A percentile compares a stretch with the other conserved stretches of the same genome.
Evolutionary conservation across 2,329 filamentous ascomycete species (phyloP).

Genomic region (Diaporthe longicolla): DNA sequence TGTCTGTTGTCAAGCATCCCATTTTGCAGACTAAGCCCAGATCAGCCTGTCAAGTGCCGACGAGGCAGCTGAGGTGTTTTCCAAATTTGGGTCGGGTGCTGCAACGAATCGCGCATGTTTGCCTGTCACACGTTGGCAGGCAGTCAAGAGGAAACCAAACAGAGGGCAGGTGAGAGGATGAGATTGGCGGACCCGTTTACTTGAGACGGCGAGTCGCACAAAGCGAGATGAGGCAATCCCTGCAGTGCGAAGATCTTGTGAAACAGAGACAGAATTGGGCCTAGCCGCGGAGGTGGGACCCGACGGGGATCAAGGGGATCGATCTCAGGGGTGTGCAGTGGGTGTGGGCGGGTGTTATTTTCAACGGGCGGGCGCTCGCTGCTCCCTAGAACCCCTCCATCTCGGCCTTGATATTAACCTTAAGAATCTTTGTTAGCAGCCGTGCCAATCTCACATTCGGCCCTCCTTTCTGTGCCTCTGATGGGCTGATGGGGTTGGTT

Average conservation of each 20-base stretch:
- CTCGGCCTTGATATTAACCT: conserved; percentile 29
- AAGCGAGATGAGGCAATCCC: conserved; percentile 37
- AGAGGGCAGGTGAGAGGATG: background rate
- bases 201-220: conserved; percentile 36
- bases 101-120: conserved; percentile 17
- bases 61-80: background rate
- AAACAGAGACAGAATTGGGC: conserved; percentile 23
- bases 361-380: background rate
- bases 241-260: conserved; percentile 29
- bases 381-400: background rate
- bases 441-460: conserved; percentile 9
- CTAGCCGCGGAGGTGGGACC: conserved; percentile 21
- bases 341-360: background rate
- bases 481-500: background rate
- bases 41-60: conserved; percentile 2
- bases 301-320: too few species aligned
- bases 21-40: background rate
- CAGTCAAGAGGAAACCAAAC: background rate
- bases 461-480: conserved; percentile 3
- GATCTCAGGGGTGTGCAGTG: conserved; percentile 11
- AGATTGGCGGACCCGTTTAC: background rate
- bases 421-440: conserved; percentile 4
- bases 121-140: too few species aligned
- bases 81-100: background rate
- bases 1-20: background rate